These are phyloP conservation scores for Inga leiocalycina DNA, from an alignment of 306 rosid species.

Conservation along the genomic window DNA sequence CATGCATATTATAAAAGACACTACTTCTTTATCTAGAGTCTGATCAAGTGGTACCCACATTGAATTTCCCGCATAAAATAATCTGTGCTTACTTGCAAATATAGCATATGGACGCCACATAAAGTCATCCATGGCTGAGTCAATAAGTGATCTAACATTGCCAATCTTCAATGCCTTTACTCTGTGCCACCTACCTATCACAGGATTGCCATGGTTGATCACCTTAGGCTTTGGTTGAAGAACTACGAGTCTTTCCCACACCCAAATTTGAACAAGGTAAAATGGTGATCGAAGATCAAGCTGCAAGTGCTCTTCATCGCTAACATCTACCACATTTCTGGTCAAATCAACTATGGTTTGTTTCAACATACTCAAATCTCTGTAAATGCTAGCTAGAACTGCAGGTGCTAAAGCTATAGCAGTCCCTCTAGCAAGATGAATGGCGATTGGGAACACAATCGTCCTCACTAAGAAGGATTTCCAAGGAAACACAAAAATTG, in stretches of 20 bases:
- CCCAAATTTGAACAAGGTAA: conserved; percentile 66
- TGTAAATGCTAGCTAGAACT: conserved; percentile 56
- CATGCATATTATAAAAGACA: not conserved
- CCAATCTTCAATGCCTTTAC: conserved; percentile 32
- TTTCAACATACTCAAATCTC: conserved; percentile 47
- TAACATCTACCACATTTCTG: no score
- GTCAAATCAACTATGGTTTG: not conserved
- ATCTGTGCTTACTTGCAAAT: conserved; percentile 9
- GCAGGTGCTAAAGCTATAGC: conserved; percentile 61
- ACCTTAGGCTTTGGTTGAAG: conserved; percentile 41
- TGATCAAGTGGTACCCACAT: conserved; percentile 17
- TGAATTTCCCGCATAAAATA: conserved; percentile 40
- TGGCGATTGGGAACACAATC: conserved; percentile 40
- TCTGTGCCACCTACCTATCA: conserved; percentile 48
- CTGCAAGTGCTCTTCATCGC: not conserved
- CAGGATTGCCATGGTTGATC: conserved; percentile 16
- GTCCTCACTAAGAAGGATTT: not conserved
- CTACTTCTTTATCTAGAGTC: conserved; percentile 20
- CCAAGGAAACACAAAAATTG: conserved; percentile 39
- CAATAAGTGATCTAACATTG: conserved; percentile 40
- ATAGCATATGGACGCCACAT: conserved; percentile 57
- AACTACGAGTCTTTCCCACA: conserved; percentile 54
- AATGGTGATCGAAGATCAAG: conserved; percentile 46
- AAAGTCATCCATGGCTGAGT: conserved; percentile 37
- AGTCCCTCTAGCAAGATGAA: conserved; percentile 54